Evolutionary conservation across 768 basidiomycete genomes (phyloP), one percentile per base, ranked within the genome.

Genomic region (Agaricus subrufescens): DNA sequence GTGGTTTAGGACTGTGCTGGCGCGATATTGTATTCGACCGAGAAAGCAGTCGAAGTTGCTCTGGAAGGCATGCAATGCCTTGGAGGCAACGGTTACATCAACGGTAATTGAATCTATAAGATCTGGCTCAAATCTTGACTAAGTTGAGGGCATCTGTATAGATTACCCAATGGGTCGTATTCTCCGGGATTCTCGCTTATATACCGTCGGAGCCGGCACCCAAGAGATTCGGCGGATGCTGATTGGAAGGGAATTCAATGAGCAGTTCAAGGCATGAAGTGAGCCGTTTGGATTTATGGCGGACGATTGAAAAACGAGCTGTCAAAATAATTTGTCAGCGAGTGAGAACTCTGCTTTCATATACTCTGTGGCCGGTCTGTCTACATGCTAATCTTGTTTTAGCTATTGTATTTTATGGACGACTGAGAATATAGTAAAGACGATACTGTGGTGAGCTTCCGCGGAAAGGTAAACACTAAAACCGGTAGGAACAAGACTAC

Each of bases 81-180:
- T 43, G 94, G 94, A 49, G 94, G 95, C 6, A 97, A 97, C 66
- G 95, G 94, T 11, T 98, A 96, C 68, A 94, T 94, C 69, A 96
- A 96, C 60, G 92, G 92, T 89, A 52, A 61, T 61, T 44, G 49
- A 23, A 27, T 46, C 31, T 11, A 45, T 46, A n/a, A 27, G 40
- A 45, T 38, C 30, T 48, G 26, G 31, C 30, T 23, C 4, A 3
- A 30, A 45, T 39, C 9, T 49, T 30, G 51, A 42, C 52, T 58
- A 60, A 51, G 49, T 30, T 50, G 38, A 45, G 19, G 23, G 31
- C 40, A 34, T 34, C 47, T 47, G 2, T 29, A 30, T 63, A 94
- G 94, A 98, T 61, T 98, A 95, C 63, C 91, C 93, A 3, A 82
- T 87, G 62, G 94, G 93, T 14, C 85, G 95, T 31, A 83, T 94